These are phyloP conservation scores for Panaeolus cyanescens DNA, from an alignment of 768 basidiomycete species.

Conservation along the genomic window DNA sequence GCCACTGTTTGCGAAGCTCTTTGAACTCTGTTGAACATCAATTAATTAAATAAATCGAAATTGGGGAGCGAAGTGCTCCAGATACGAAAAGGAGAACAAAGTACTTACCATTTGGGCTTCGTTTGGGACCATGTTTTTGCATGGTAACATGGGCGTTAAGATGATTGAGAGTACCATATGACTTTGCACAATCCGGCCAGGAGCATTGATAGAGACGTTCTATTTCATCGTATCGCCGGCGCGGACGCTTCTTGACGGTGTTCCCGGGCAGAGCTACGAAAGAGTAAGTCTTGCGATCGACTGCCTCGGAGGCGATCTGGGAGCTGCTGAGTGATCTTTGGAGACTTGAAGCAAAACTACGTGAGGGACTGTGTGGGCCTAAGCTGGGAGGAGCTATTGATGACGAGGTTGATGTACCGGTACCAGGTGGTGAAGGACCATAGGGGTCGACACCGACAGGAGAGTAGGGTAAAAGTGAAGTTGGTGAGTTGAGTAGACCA, in stretches of 20 bases:
- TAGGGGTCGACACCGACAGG: slow-evolving; percentile 52
- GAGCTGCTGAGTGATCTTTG: slow-evolving; percentile 29
- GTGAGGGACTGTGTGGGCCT: slow-evolving; percentile 24
- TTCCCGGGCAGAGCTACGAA: slow-evolving; percentile 84
- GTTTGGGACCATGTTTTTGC: slow-evolving; percentile 93
- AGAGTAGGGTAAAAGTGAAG: slow-evolving; percentile 44
- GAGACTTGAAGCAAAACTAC: slow-evolving; percentile 27
- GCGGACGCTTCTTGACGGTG: slow-evolving; percentile 80
- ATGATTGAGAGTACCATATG: slow-evolving; percentile 95
- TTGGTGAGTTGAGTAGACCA: slow-evolving; percentile 34
- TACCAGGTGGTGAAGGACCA: slow-evolving; percentile 63
- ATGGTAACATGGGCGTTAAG: slow-evolving; percentile 98
- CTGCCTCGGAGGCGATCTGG: slow-evolving; percentile 32
- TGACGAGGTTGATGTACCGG: slow-evolving; percentile 57
- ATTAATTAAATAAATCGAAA: slow-evolving; percentile 7
- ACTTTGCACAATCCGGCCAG: slow-evolving; percentile 75
- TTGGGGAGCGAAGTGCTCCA: neutral
- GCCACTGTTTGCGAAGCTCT: slow-evolving; percentile 95
- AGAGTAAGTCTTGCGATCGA: slow-evolving; percentile 72
- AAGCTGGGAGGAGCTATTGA: slow-evolving; percentile 38
- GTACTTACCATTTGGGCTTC: slow-evolving; percentile 82
- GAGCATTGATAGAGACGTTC: slow-evolving; percentile 91
- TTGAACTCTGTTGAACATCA: slow-evolving; percentile 80
- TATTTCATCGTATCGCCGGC: slow-evolving; percentile 91
- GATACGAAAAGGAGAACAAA: slow-evolving; percentile 8